These are phyloP conservation scores for Paraphysoderma sedebokerense DNA, from an alignment of 371 early-diverging fungal species.

Conservation along the genomic window DNA sequence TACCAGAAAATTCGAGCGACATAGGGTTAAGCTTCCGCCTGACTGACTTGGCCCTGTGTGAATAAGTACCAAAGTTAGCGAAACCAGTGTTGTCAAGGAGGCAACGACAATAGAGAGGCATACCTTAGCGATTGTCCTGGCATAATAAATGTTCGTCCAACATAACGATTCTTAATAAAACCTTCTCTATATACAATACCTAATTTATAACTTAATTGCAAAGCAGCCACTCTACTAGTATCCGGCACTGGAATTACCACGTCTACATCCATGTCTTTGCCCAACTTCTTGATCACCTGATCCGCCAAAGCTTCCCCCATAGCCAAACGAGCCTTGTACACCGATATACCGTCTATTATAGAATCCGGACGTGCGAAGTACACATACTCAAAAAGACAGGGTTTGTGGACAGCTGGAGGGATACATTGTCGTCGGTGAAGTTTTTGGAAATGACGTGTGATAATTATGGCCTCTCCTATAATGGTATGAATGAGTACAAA, in stretches of 20 bases:
- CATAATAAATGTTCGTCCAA: slow-evolving; percentile 97
- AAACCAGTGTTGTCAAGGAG: no score
- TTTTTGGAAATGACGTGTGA: slow-evolving; percentile 36
- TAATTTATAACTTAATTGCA: slow-evolving; percentile 74
- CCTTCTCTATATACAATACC: slow-evolving; percentile 86
- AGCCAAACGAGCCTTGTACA: slow-evolving; percentile 88
- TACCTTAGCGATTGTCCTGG: slow-evolving; percentile 72
- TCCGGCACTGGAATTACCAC: slow-evolving; percentile 96
- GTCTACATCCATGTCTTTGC: slow-evolving; percentile 66
- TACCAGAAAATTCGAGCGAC: slow-evolving; percentile 83
- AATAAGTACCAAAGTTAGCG: no score
- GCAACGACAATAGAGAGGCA: no score
- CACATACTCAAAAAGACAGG: slow-evolving; percentile 96
- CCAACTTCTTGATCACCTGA: slow-evolving; percentile 46
- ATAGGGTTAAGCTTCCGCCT: slow-evolving; percentile 93
- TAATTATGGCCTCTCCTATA: slow-evolving; percentile 71
- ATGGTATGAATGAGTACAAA: background rate
- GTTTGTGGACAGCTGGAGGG: slow-evolving; percentile 28
- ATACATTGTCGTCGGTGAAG: slow-evolving; percentile 47
- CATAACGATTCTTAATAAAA: slow-evolving; percentile 94
- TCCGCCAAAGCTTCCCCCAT: slow-evolving; percentile 93
- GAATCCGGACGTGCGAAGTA: slow-evolving; percentile 97
- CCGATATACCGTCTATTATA: slow-evolving; percentile 91
- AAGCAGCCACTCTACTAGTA: slow-evolving; percentile 81
- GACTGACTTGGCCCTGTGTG: slow-evolving; percentile 85